These are phyloP conservation scores for Uncinocarpus reesii DNA, from an alignment of 2,329 filamentous ascomycete species.

Conservation along the genomic window DNA sequence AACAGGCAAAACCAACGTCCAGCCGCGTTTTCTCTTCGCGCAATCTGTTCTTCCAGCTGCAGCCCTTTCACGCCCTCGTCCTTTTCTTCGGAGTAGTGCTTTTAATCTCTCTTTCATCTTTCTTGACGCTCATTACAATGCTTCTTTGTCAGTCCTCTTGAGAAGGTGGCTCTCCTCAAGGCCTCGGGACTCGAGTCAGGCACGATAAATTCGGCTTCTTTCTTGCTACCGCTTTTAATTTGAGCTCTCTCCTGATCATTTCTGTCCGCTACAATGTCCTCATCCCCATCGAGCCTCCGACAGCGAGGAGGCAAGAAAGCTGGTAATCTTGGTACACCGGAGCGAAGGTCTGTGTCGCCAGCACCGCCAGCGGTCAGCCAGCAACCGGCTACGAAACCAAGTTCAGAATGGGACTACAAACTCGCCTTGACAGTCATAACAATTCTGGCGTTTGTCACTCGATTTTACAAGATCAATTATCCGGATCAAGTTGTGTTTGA, in stretches of 20 bases:
- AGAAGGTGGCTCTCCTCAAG: neutral
- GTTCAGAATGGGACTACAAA: slow-evolving; percentile 69
- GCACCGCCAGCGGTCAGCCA: slow-evolving; percentile 13
- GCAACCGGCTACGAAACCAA: slow-evolving; percentile 1
- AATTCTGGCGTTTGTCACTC: slow-evolving; percentile 71
- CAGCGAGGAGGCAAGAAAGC: slow-evolving; percentile 36
- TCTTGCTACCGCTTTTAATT: neutral
- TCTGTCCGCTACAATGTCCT: slow-evolving; percentile 2
- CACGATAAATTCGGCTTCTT: neutral
- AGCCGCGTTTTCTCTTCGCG: neutral
- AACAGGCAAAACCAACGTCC: neutral
- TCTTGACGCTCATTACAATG: slow-evolving; percentile 20
- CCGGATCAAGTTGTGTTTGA: slow-evolving; percentile 97
- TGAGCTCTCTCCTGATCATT: neutral
- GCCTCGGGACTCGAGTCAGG: neutral
- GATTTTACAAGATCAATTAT: slow-evolving; percentile 93
- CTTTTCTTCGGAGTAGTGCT: neutral
- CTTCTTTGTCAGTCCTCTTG: slow-evolving; percentile 12
- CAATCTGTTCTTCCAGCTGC: slow-evolving; percentile 2
- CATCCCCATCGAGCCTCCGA: slow-evolving; percentile 28
- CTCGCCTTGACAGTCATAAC: slow-evolving; percentile 69
- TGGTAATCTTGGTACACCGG: slow-evolving; percentile 19
- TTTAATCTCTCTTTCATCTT: slow-evolving; percentile 8
- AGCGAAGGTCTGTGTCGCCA: slow-evolving; percentile 8
- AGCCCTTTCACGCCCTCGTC: neutral